Evolutionary conservation across 2,329 filamentous ascomycete species (phyloP), one percentile per base, ranked within the genome.

Genomic region (Pseudogymnoascus destructans): DNA sequence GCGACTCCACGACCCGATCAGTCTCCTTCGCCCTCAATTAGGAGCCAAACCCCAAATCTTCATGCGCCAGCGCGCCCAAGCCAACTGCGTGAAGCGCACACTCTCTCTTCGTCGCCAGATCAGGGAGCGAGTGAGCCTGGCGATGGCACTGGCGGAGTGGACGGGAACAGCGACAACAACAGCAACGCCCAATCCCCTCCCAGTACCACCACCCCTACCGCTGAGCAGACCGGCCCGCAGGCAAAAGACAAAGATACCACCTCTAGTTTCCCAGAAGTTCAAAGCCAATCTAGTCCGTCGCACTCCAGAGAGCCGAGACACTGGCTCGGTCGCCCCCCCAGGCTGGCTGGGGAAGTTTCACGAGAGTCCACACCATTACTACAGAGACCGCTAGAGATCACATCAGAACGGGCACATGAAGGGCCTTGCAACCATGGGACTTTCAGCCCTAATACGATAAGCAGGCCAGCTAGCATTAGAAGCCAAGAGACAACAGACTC

Each of bases 391-490:
- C 65, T 67, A 38, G 68, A 70, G 57, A 60, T 66, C 35, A 57
- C 64, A 4, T 33, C 57, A 2, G 57, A 59, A 27, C 55, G 64
- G 23, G 63, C 64, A 11, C 67, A 69, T 54, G 65, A 72, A 54
- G 71, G 69, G 25, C 68, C 70, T 36, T 89, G 84, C 73, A 77
- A 79, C 65, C 86, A 93, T 72, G 88, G 87, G 64, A 87, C 86
- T 13, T 89, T 91, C 67, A 89, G 87, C 42, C 85, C 87, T 1
- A 75, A 82, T 35, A 78, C 10, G 17, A 32, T 7, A 6, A 52
- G 46, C 46, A 52, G 46, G 13, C 59, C 67, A 15, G 62, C 61
- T 8, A 69, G 67, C 57, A 57, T 65, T 38, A 60, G 57, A 58
- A 68, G 64, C 55, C 62, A 62, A 15, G 40, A 55, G 21, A 57